phyloP scores from a whole-genome alignment of 1,284 basidiomycete species.

The Tilletia caries region DNA sequence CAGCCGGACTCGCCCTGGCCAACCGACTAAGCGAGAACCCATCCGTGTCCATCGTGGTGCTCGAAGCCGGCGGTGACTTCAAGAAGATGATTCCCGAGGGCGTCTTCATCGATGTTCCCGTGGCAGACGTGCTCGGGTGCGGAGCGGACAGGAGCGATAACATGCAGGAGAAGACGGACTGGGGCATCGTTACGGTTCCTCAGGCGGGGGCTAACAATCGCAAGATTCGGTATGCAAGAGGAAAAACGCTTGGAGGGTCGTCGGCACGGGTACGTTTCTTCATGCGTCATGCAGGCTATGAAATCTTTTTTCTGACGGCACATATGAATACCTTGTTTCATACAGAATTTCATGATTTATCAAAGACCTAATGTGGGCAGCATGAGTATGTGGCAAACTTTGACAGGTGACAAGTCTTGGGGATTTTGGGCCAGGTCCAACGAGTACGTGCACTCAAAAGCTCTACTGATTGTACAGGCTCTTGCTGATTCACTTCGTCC shows the following conservation, averaged over 20 bases:
- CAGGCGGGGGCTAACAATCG: slow-evolving; percentile 30
- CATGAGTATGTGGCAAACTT: slow-evolving; percentile 28
- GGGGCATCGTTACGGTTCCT: slow-evolving; percentile 29
- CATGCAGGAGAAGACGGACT: slow-evolving; percentile 27
- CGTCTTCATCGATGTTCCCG: slow-evolving; percentile 29
- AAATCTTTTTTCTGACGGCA: background rate
- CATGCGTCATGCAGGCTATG: background rate
- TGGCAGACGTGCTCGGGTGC: slow-evolving; percentile 27
- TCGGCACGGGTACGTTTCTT: slow-evolving; percentile 18
- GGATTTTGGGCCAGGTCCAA: slow-evolving; percentile 24
- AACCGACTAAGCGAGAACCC: slow-evolving; percentile 37
- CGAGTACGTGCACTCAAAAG: slow-evolving; percentile 8
- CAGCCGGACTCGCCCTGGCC: slow-evolving; percentile 36
- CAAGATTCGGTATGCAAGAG: slow-evolving; percentile 30
- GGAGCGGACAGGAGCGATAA: slow-evolving; percentile 22
- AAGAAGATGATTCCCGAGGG: slow-evolving; percentile 23
- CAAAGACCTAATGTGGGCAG: slow-evolving; percentile 27
- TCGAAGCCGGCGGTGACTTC: slow-evolving; percentile 41
- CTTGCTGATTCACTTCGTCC: background rate
- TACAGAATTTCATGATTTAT: slow-evolving; percentile 41
- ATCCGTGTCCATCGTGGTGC: slow-evolving; percentile 32
- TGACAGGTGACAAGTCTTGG: slow-evolving; percentile 37
- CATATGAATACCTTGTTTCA: too few relatives aligned
- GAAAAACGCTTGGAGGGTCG: slow-evolving; percentile 36
- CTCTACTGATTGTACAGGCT: background rate